phyloP scores from a whole-genome alignment of 257 asterid species.

The Coffea eugenioides region DNA sequence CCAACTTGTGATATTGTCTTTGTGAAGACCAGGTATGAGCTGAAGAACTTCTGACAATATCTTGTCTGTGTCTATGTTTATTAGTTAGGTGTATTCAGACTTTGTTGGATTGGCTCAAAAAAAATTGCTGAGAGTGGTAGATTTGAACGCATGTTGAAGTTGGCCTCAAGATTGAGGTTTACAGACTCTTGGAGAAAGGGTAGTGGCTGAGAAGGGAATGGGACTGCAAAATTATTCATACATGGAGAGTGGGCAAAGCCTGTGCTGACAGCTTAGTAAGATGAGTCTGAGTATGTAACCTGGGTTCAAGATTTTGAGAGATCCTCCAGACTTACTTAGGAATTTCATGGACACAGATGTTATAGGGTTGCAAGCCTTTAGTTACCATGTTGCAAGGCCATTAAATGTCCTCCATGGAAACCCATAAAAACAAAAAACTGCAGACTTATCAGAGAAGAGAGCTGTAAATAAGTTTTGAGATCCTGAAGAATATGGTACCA shows the following conservation, averaged over 20 bases:
- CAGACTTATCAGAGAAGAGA: neutral
- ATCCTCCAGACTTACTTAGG: no score
- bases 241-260: no score
- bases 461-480: neutral
- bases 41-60: slow-evolving; percentile 16
- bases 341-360: no score
- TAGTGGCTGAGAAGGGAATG: no score
- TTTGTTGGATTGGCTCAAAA: neutral
- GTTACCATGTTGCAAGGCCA: no score
- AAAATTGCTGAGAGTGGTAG: neutral
- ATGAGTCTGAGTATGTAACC: no score
- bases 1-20: slow-evolving; percentile 71
- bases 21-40: slow-evolving; percentile 78
- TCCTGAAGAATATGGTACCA: neutral
- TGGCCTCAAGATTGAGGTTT: neutral
- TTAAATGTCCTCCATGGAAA: no score
- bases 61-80: neutral
- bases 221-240: no score
- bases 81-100: neutral
- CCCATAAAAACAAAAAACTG: no score
- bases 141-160: neutral
- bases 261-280: no score
- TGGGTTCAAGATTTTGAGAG: no score
- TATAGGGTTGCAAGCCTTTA: no score
- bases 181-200: neutral